Evolutionary conservation across 2,329 filamentous ascomycete species (phyloP).

Genomic region (Rhinocladiella mackenziei): DNA sequence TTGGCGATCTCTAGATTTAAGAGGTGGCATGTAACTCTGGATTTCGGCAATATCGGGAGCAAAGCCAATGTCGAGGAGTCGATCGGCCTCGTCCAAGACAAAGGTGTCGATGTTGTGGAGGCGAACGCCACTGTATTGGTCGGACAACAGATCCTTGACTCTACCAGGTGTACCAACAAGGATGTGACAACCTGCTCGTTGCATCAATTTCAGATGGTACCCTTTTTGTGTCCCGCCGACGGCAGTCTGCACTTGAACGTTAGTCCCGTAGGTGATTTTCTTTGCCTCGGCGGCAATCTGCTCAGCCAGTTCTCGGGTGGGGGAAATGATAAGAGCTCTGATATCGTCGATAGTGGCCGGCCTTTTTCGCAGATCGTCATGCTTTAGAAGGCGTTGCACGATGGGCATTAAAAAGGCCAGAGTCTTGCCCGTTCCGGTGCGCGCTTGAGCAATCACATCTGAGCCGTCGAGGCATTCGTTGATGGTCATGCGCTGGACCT

Average conservation of each 20-base stretch:
- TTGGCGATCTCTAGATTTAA: conserved; percentile 61
- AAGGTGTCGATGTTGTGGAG: conserved; percentile 48
- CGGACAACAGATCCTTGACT: conserved; percentile 46
- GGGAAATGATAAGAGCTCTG: conserved; percentile 38
- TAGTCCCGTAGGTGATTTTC: conserved; percentile 62
- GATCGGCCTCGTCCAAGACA: conserved; percentile 59
- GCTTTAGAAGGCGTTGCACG: conserved; percentile 44
- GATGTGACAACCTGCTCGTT: conserved; percentile 49
- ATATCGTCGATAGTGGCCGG: conserved; percentile 19
- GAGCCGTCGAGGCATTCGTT: conserved; percentile 71
- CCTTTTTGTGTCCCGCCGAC: conserved; percentile 86
- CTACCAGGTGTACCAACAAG: conserved; percentile 49
- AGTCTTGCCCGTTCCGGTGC: conserved; percentile 51
- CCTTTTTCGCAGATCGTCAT: conserved; percentile 32
- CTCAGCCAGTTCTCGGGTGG: conserved; percentile 48
- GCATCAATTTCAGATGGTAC: conserved; percentile 63
- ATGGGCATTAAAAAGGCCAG: conserved; percentile 48
- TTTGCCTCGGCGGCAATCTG: conserved; percentile 43
- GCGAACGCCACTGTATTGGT: conserved; percentile 41
- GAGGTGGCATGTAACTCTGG: conserved; percentile 49
- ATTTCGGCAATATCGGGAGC: conserved; percentile 52
- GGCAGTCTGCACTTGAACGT: conserved; percentile 68
- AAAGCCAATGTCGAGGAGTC: conserved; percentile 62
- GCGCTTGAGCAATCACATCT: conserved; percentile 62
- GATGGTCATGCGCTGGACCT: conserved; percentile 84